Base-by-base conservation (phyloP, 2,329 filamentous ascomycete species). In the Epichloe festucae region DNA sequence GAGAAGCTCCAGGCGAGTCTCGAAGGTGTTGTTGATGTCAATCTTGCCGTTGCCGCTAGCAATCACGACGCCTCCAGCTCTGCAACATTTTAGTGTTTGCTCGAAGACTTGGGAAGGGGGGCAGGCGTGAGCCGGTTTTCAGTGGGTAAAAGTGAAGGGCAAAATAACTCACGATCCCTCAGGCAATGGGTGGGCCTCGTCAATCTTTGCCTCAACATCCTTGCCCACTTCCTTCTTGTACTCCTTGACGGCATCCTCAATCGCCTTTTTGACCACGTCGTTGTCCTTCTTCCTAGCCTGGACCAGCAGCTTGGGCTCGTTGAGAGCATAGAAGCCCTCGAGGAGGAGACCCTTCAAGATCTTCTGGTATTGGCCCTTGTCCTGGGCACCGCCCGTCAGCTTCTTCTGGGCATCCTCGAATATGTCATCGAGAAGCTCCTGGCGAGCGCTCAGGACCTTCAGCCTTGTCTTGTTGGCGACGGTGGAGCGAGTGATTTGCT, bases 21-120 rank as follows among this genome's bases (percentile, higher is more conserved):
- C 93, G 60, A 97, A 87, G 51, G 93, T 97, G 76, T 98, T 97
- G 79, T 96, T 90, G 70, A 98, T 91, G 63, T 95, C 89, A 67
- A 98, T 97, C 78, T 91, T 96, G 67, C 93, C 93, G 58, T 77
- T 77, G 59, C 86, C 84, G 57, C 90, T 89, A 51, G 95, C 71
- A 58, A 98, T 82, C 53, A 79, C 68, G 53, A 95, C 77, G 62
- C 93, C 93, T 54, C 93, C 93, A 54, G 89, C 78, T 63, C 93
- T 97, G 59, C 55, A 48, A 38, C 19, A 21, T 41, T 6, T 46
- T 4, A 46, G 45, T 27, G 40, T 23, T n/a, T 31, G 1, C 12
- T 56, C 12, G 48, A 44, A 44, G 11, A 46, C 12, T 7, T 45
- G 19, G 12, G 21, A 5, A 17, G 8, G 42, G 42, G 42, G 42